Percentiles rank a stretch among this genome's conserved stretches.
Evolutionary conservation across 2,329 filamentous ascomycete genomes (phyloP).

Genomic region (Zopfia rhizophila): DNA sequence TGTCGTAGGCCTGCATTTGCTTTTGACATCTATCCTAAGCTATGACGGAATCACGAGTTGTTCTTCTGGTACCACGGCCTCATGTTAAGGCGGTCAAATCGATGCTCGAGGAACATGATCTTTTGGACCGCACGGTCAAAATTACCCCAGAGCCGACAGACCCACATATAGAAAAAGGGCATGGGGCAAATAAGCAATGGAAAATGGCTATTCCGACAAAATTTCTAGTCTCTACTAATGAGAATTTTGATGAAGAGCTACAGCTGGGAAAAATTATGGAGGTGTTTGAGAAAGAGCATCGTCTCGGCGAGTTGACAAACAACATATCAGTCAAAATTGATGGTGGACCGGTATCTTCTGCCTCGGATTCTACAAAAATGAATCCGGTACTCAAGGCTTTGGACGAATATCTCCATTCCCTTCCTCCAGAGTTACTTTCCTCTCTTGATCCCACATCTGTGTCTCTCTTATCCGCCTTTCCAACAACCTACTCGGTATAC

Average conservation of each 20-base stretch:
- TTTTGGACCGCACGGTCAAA: slow-evolving; percentile 40
- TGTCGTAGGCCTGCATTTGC: too few species aligned
- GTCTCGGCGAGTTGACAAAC: slow-evolving; percentile 11
- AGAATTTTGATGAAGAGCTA: background rate
- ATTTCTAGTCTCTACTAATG: slow-evolving; percentile 7
- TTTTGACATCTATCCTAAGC: too few species aligned
- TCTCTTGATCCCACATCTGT: slow-evolving; percentile 25
- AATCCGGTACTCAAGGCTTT: slow-evolving; percentile 37
- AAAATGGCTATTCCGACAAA: slow-evolving; percentile 37
- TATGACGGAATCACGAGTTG: too few species aligned
- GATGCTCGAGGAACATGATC: slow-evolving; percentile 42
- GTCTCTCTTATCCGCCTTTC: slow-evolving; percentile 34
- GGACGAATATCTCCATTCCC: slow-evolving; percentile 19
- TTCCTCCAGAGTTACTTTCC: slow-evolving; percentile 25
- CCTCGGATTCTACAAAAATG: slow-evolving; percentile 27
- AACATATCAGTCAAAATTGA: slow-evolving; percentile 23
- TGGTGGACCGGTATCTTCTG: background rate
- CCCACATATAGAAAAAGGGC: slow-evolving; percentile 7
- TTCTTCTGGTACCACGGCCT: slow-evolving; percentile 40
- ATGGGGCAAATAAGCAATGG: background rate
- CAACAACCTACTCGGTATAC: slow-evolving; percentile 65
- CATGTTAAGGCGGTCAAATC: slow-evolving; percentile 54
- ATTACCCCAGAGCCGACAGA: slow-evolving; percentile 32
- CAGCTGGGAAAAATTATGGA: too few species aligned
- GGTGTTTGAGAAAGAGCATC: background rate